Percentiles rank a stretch among this genome's conserved stretches.
Conservation (phyloP, 2,329 filamentous ascomycete species). For the Lomentospora prolificans region DNA sequence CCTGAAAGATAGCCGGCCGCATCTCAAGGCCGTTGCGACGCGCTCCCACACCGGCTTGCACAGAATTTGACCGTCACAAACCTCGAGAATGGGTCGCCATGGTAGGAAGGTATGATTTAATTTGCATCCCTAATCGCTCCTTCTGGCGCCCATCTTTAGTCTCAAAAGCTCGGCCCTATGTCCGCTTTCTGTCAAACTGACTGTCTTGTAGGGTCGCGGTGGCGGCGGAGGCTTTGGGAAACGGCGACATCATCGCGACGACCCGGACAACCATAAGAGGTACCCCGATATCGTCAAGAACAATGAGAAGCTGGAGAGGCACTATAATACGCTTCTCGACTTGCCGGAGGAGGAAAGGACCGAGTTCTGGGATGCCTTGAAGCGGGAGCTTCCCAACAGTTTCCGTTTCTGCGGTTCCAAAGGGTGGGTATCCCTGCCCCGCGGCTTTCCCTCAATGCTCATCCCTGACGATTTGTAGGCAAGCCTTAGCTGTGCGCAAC, state of each 20-base stretch:
- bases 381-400: constrained; percentile 85
- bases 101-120: constrained; percentile 5
- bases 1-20: neutral
- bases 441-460: neutral
- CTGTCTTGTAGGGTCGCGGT: neutral
- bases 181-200: neutral
- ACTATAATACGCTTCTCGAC: constrained; percentile 71
- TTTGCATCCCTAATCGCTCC: too few species aligned
- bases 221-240: constrained; percentile 5
- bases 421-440: constrained; percentile 44
- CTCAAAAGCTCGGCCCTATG: neutral
- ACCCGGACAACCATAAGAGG: constrained; percentile 2
- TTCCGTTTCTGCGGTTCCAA: constrained; percentile 96
- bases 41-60: neutral
- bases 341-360: constrained; percentile 68
- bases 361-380: constrained; percentile 75
- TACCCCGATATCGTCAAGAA: constrained; percentile 50
- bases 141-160: neutral
- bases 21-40: neutral
- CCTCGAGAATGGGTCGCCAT: neutral
- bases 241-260: neutral
- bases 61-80: neutral
- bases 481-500: constrained; percentile 86
- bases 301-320: constrained; percentile 78
- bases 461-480: constrained; percentile 35